phyloP scores from a whole-genome alignment of 75 land plant genomes.

The Pinus taeda region DNA sequence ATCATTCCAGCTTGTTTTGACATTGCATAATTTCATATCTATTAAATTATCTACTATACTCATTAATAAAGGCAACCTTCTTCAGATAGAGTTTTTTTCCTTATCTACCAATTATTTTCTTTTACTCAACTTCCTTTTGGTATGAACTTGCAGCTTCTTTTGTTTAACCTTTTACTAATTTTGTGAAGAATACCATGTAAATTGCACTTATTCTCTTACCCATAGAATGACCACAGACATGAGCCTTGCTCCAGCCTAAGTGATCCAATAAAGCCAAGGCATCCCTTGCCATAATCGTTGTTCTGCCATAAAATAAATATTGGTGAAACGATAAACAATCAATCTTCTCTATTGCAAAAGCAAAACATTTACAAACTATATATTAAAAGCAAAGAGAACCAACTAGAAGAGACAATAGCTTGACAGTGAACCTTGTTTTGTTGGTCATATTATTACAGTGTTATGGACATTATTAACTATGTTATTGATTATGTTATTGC shows the following conservation, averaged over 20 bases:
- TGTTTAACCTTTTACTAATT: background rate
- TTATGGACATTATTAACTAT: no score
- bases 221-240: slow-evolving; percentile 97
- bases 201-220: slow-evolving; percentile 44
- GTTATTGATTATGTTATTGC: no score
- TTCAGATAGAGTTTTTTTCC: background rate
- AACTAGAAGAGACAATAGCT: background rate
- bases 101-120: background rate
- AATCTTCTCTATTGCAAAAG: background rate
- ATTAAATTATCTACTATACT: background rate
- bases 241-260: slow-evolving; percentile 88
- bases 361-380: background rate
- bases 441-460: no score
- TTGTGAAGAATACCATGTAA: background rate
- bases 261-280: slow-evolving; percentile 89
- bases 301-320: slow-evolving; percentile 41
- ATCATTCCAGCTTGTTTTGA: background rate
- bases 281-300: slow-evolving; percentile 90
- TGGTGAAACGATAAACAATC: background rate
- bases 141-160: background rate
- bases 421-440: background rate
- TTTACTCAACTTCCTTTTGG: background rate
- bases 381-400: background rate
- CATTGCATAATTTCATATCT: background rate
- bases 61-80: background rate